phyloP scores from a whole-genome alignment of 2,329 filamentous ascomycete genomes.

The Claviceps pusilla region DNA sequence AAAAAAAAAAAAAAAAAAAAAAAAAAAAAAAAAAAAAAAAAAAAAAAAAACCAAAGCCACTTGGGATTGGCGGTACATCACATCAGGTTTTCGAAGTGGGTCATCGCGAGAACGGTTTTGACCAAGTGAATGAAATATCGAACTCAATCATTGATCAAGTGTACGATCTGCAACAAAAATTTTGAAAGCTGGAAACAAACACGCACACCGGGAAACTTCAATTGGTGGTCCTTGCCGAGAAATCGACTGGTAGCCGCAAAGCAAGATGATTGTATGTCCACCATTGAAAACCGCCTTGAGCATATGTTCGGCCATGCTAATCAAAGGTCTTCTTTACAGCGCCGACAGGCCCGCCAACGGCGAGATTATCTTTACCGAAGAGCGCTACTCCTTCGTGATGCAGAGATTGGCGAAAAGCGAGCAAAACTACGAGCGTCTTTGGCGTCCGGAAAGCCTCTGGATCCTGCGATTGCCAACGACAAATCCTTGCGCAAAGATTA shows the following conservation, averaged over 20 bases:
- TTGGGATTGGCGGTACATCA: neutral
- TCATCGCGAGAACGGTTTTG: neutral
- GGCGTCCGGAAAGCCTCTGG: slow-evolving; percentile 75
- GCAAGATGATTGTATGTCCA: slow-evolving; percentile 6
- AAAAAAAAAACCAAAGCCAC: neutral
- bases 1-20: too few relatives aligned
- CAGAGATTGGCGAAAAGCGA: slow-evolving; percentile 82
- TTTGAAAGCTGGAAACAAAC: neutral
- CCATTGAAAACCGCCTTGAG: neutral
- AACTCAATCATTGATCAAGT: neutral
- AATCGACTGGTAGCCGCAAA: neutral
- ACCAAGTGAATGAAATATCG: neutral
- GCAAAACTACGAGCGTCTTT: slow-evolving; percentile 75
- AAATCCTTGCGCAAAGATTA: slow-evolving; percentile 71
- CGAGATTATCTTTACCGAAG: slow-evolving; percentile 65
- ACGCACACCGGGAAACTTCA: neutral
- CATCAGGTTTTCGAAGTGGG: neutral
- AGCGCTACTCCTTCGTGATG: slow-evolving; percentile 74
- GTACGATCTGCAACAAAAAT: neutral
- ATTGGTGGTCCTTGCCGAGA: neutral
- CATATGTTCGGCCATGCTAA: neutral
- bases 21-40: too few relatives aligned
- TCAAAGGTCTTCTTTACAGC: slow-evolving; percentile 5
- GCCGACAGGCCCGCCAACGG: slow-evolving; percentile 27
- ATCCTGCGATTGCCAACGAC: slow-evolving; percentile 73